A percentile compares a stretch with the other conserved stretches of the same genome.
These are phyloP conservation scores for Claviceps cyperi DNA, from an alignment of 2,329 filamentous ascomycete species.

Conservation along the genomic window DNA sequence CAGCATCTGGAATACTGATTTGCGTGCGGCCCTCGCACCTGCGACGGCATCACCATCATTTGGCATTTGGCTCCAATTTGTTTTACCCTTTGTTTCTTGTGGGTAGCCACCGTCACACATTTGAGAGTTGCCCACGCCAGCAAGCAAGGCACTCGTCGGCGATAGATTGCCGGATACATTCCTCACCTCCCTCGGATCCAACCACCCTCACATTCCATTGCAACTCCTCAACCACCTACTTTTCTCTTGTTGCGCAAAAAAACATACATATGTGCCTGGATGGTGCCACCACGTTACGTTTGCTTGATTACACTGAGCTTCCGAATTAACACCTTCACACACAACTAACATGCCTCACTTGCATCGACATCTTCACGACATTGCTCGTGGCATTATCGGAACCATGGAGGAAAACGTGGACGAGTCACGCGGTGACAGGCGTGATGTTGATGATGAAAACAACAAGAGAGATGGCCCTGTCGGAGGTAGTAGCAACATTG, in stretches of 20 bases:
- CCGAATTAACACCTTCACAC: not conserved
- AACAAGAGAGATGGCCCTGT: not conserved
- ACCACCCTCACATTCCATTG: conserved; percentile 16
- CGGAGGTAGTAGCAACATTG: conserved; percentile 1
- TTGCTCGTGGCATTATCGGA: conserved; percentile 1
- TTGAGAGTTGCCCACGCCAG: conserved; percentile 5
- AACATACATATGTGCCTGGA: conserved; percentile 8
- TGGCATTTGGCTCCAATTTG: conserved; percentile 15
- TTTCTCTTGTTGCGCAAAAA: not conserved
- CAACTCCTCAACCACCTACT: conserved; percentile 4
- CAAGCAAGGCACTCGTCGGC: conserved; percentile 10
- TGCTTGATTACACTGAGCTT: conserved; percentile 1
- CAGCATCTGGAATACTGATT: not conserved
- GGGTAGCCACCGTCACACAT: conserved; percentile 4
- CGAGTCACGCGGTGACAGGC: not conserved
- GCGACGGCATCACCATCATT: conserved; percentile 4
- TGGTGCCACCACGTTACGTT: not conserved
- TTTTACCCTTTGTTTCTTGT: conserved; percentile 2
- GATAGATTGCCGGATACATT: conserved; percentile 13
- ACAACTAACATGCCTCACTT: conserved; percentile 16
- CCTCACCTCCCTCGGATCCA: conserved; percentile 13
- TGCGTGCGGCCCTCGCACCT: too few relatives aligned
- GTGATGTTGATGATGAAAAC: not conserved
- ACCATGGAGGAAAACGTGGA: not conserved
- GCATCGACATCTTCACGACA: conserved; percentile 14